These are phyloP conservation scores for Acacia concinna DNA, from an alignment of 331 rosid species.

Conservation along the genomic window DNA sequence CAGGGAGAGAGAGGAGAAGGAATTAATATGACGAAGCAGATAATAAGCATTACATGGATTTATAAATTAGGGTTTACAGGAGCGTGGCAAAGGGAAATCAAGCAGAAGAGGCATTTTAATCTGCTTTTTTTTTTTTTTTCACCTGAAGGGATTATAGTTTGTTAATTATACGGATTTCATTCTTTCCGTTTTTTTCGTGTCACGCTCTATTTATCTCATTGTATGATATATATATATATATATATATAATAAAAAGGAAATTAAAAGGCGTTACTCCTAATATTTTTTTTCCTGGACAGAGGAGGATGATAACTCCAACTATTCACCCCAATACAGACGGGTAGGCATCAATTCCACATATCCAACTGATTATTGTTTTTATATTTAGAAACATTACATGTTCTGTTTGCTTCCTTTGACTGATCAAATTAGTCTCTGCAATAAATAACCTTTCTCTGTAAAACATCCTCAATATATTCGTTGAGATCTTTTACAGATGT, in stretches of 20 bases:
- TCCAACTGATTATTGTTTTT: no score
- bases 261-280: neutral
- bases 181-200: neutral
- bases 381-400: no score
- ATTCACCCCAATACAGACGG: neutral
- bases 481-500: slow-evolving; percentile 38
- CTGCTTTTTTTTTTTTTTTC: no score
- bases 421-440: no score
- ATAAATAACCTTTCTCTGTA: no score
- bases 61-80: neutral
- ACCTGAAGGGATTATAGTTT: no score
- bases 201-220: neutral
- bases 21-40: neutral
- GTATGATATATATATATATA: no score
- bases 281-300: neutral
- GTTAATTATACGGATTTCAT: no score
- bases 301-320: neutral
- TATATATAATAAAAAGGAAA: no score
- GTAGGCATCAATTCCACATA: neutral
- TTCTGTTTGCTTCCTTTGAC: no score
- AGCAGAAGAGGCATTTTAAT: neutral
- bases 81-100: neutral
- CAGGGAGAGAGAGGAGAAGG: neutral
- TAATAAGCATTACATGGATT: neutral
- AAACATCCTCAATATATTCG: slow-evolving; percentile 34